phyloP scores from a whole-genome alignment of 2,329 filamentous ascomycete species.

The Aspergillus ochraceus region DNA sequence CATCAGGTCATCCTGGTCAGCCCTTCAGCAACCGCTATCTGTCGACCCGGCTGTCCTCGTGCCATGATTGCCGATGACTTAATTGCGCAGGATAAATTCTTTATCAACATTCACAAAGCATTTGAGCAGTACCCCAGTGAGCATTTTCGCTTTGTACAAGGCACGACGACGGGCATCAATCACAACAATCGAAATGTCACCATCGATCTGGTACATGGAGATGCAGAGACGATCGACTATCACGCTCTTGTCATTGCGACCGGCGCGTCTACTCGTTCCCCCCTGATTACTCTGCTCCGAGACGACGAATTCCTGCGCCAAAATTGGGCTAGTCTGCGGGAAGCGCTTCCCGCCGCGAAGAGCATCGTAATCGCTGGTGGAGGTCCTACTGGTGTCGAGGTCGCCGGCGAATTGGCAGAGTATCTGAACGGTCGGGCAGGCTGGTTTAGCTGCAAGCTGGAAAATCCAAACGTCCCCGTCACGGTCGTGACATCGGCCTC shows the following conservation, averaged over 20 bases:
- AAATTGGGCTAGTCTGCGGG: constrained; percentile 43
- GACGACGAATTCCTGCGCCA: constrained; percentile 35
- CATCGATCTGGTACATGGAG: constrained; percentile 16
- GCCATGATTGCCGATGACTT: constrained; percentile 49
- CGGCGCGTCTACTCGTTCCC: constrained; percentile 48
- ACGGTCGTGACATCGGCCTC: constrained; percentile 45
- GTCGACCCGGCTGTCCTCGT: constrained; percentile 48
- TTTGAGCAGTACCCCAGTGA: constrained; percentile 43
- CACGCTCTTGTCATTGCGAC: constrained; percentile 53
- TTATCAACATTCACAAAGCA: constrained; percentile 37
- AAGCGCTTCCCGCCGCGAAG: constrained; percentile 40
- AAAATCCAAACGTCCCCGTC: constrained; percentile 41
- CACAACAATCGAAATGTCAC: constrained; percentile 30
- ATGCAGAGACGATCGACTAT: constrained; percentile 31
- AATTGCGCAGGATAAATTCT: constrained; percentile 48
- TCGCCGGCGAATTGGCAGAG: constrained; percentile 53
- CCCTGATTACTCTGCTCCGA: constrained; percentile 42
- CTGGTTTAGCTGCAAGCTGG: constrained; percentile 30
- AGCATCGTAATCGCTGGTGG: constrained; percentile 43
- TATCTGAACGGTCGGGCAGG: constrained; percentile 50
- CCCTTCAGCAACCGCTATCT: constrained; percentile 43
- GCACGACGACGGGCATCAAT: constrained; percentile 29
- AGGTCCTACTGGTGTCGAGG: constrained; percentile 43
- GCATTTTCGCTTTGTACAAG: constrained; percentile 47
- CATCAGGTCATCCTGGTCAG: constrained; percentile 50